Evolutionary conservation across 2,329 filamentous ascomycete genomes (phyloP).

Genomic region (Beauveria brongniartii): DNA sequence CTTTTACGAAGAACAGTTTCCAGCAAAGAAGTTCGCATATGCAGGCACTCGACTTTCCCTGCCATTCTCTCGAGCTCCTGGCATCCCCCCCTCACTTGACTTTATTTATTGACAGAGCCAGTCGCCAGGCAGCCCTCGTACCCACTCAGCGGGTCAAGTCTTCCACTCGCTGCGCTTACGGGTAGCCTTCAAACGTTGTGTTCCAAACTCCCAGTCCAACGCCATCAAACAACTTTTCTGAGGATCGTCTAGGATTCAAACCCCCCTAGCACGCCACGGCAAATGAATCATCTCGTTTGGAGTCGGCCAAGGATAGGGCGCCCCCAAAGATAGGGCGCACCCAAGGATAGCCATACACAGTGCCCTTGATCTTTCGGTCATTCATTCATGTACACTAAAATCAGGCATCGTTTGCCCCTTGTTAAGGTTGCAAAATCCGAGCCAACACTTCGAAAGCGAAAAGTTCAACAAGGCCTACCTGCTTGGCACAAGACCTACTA

Average conservation of each 20-base stretch:
- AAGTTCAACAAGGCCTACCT: slow-evolving; percentile 9
- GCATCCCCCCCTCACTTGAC: neutral
- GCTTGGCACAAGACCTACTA: slow-evolving; percentile 14
- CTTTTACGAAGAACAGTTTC: neutral
- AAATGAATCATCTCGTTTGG: slow-evolving; percentile 15
- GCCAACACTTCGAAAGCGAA: neutral
- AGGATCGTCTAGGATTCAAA: too few species aligned
- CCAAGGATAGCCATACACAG: neutral
- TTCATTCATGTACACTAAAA: too few species aligned
- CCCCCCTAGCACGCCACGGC: too few species aligned
- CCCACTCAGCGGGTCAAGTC: neutral
- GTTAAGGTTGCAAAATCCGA: slow-evolving; percentile 5
- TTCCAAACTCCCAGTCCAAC: too few species aligned
- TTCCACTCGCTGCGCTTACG: neutral
- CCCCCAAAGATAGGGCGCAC: too few species aligned
- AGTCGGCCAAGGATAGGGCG: neutral
- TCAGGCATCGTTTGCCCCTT: slow-evolving; percentile 5
- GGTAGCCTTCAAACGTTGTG: neutral
- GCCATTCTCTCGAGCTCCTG: neutral
- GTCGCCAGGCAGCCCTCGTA: neutral
- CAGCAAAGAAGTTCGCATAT: neutral
- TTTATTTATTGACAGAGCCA: neutral
- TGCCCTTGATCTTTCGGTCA: slow-evolving; percentile 5
- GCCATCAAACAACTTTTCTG: too few species aligned
- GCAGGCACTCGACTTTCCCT: neutral